Percentiles rank a stretch among this genome's conserved stretches.
phyloP scores from a whole-genome alignment of 805 yeast genomes.

The Barnettozyma wickerhamii region DNA sequence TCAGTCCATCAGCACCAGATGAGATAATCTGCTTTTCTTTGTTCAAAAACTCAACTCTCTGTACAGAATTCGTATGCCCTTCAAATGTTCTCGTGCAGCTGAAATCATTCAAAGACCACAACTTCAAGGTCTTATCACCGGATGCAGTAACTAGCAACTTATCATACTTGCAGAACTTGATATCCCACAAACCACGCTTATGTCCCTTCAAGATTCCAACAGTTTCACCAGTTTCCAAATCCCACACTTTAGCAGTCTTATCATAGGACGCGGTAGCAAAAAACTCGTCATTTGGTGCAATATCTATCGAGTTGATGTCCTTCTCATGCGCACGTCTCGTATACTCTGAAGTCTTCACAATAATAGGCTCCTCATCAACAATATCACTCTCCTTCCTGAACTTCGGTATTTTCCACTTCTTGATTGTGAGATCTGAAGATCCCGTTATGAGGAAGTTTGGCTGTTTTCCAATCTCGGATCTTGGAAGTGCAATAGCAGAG shows the following conservation, averaged over 20 bases:
- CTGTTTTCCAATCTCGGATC: constrained; percentile 20
- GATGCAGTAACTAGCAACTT: constrained; percentile 76
- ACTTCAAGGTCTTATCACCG: constrained; percentile 86
- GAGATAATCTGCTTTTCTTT: constrained; percentile 62
- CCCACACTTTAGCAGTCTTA: constrained; percentile 89
- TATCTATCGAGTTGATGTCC: constrained; percentile 85
- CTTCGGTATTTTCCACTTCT: constrained; percentile 77
- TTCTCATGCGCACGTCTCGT: constrained; percentile 97
- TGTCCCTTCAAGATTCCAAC: constrained; percentile 85
- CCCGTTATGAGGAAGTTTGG: constrained; percentile 83
- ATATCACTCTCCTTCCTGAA: constrained; percentile 46
- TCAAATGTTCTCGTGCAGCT: constrained; percentile 80
- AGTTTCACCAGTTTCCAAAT: constrained; percentile 78
- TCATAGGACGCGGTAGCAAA: constrained; percentile 96
- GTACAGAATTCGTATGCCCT: constrained; percentile 92
- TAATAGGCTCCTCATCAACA: constrained; percentile 18
- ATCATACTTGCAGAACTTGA: constrained; percentile 76
- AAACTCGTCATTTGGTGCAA: constrained; percentile 84
- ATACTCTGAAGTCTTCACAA: constrained; percentile 64
- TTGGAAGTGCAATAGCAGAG: constrained; percentile 73
- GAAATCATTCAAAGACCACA: constrained; percentile 83
- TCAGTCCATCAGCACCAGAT: constrained; percentile 90
- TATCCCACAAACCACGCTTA: constrained; percentile 92
- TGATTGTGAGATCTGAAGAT: constrained; percentile 81
- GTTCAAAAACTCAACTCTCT: constrained; percentile 69